Base-by-base conservation (phyloP, 805 yeast genomes). In the Wickerhamiella nectarea region DNA sequence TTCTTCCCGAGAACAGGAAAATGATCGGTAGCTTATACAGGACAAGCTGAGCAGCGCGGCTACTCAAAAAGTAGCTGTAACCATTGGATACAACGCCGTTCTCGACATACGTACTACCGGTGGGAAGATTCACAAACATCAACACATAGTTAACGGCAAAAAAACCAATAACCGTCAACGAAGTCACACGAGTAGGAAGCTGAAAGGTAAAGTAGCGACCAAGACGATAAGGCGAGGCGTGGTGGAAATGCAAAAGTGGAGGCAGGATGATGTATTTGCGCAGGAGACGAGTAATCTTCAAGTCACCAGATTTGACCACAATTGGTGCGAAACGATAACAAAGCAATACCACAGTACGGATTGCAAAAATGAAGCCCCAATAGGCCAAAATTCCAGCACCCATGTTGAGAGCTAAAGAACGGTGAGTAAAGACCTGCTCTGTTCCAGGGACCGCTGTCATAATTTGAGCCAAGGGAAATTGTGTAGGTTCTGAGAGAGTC, bases 1-100 rank as follows among this genome's bases (percentile, higher is more conserved):
- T 82, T 55, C 89, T 64, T 15, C 80, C 78, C 6, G 80, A 74
- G 53, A 76, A 75, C 36, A 76, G 57, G 25, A 75, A 63, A 33
- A 75, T 48, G 20, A 74, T 56, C 2, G 83, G 83, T 34, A 50
- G 41, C 34, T 48, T 46, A 14, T 41, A 33, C 14, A 49, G 43
- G 1, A 55, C 49, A 22, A 57, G 18, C 29, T 49, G 40, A 1
- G 58, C 65, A 2, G 66, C 43, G 42, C 71, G 55, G 12, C 57
- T 66, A 3, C 65, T 68, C 46, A 57, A 15, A 15, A 20, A 24
- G 34, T 25, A 17, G 43, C 22, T 40, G 25, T 40, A 40, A 21
- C 38, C 38, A 19, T 22, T 15, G 7, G 11, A 2, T 15, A 31
- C 9, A n/a, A 29, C 26, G 18, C 33, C 33, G 10, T 39, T 21